Evolutionary conservation across 192 early-diverging fungal genomes (phyloP), one percentile per base, ranked within the genome.

Genomic region (Coemansia sp.): DNA sequence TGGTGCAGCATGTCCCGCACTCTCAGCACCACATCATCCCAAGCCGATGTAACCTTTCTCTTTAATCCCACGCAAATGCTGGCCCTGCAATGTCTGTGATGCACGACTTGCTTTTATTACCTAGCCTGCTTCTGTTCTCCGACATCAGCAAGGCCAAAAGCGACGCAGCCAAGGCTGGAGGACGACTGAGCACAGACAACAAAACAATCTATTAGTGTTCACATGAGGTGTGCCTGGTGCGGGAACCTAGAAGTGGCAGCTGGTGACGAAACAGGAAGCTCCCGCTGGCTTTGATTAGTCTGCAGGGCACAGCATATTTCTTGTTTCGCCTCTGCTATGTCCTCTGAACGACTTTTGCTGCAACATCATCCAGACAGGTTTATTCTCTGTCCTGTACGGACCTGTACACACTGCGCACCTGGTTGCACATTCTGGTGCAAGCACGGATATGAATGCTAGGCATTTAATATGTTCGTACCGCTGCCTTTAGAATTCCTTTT

Each of bases 41-140:
- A n/a, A 19, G 25, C 53, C 25, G 9, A 22, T 27, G 16, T 55
- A 55, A 27, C 56, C 14, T n/a, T 38, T 37, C 35, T 22, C 55
- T 21, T 17, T 37, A 39, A 39, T 39, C 17, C 37, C 19, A 21
- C 19, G 35, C 56, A 6, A 16, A 16, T 21, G 14, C 56, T 16
- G 35, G 7, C 19, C 6, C n/a, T 14, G 16, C 14, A 16, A 31
- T 53, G 49, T 47, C n/a, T 19, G 22, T n/a, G 11, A 35, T 62
- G 61, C 61, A 62, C 35, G 35, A 38, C 49, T n/a, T 62, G 61
- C 61, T 35, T 53, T 53, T 62, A 62, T 62, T 62, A 53, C 19
- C 61, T 51, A 35, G 21, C 29, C 50, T 38, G 35, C 26, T 21
- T n/a, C 7, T 57, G 56, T 21, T 39, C 19, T 12, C 16, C 56